Evolutionary conservation across 768 basidiomycete genomes (phyloP), one percentile per base, ranked within the genome.

Genomic region (Boletus sp.): DNA sequence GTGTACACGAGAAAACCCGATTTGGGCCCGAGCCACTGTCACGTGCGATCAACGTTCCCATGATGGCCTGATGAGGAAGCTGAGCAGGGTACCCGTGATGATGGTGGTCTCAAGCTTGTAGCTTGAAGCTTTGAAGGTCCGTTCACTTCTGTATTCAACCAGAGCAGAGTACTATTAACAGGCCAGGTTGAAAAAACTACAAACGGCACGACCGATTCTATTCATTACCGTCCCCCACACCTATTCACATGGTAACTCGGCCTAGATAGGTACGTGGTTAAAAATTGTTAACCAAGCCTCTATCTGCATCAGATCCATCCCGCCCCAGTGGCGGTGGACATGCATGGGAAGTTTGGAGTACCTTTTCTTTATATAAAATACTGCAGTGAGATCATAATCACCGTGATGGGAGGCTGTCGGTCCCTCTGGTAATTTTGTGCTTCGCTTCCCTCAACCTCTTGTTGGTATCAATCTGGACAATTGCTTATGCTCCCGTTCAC

Each of bases 401-500:
- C n/a, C 19, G 39, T 39, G 32, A 48, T 45, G 50, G 17, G 34
- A 48, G 30, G 38, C 11, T 25, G 13, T 41, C 13, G 7, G n/a
- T 21, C 30, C 42, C 25, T 34, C 34, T 32, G 44, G 29, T 50
- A 19, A 27, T 14, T 21, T 32, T 27, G 38, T 27, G 6, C 49
- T 35, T 46, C 4, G 8, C 14, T 43, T 30, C 43, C n/a, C 43
- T 42, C 39, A 5, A 42, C 23, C 11, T 42, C 30, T 40, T 29
- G 33, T 37, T 30, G 14, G 38, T 38, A 43, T 44, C 53, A 19
- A 38, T 19, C 38, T 32, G 32, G 39, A 19, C 43, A 9, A 19
- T 35, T 15, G 7, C 40, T 37, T 35, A 85, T 85, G 84, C 75
- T 85, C 34, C 74, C 81, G 19, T 79, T 78, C 51, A 74, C 77